phyloP scores from a whole-genome alignment of 768 basidiomycete genomes.

The Mycena epipterygia region DNA sequence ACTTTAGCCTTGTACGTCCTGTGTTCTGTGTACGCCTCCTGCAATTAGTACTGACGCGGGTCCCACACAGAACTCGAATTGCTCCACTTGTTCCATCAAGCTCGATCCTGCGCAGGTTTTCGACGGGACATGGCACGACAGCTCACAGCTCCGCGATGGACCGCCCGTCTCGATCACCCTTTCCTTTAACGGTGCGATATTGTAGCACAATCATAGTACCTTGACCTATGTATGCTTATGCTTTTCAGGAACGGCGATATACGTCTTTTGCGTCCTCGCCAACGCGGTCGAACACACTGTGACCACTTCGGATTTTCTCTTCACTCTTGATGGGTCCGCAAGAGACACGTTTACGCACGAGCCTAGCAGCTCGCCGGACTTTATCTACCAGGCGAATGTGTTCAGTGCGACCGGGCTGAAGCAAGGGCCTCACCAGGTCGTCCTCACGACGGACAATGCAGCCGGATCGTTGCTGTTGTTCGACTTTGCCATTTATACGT shows the following conservation, averaged over 20 bases:
- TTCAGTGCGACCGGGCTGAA: conserved; percentile 4
- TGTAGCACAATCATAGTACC: neutral
- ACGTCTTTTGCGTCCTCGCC: neutral
- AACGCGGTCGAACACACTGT: neutral
- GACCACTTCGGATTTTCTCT: neutral
- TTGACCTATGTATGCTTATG: neutral
- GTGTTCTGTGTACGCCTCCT: too few relatives aligned
- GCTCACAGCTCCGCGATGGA: conserved; percentile 15
- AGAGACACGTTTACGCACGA: neutral
- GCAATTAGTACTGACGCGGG: too few relatives aligned
- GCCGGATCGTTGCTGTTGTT: conserved; percentile 19
- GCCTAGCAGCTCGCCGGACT: conserved; percentile 10
- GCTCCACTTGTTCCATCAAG: neutral
- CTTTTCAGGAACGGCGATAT: neutral
- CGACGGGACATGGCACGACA: conserved; percentile 30
- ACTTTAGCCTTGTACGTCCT: conserved; percentile 8
- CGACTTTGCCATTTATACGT: conserved; percentile 27
- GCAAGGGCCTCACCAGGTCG: neutral
- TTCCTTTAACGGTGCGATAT: neutral
- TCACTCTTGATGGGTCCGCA: conserved; percentile 10
- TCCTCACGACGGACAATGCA: conserved; percentile 17
- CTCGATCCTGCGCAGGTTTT: conserved; percentile 12
- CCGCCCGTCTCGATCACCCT: conserved; percentile 3
- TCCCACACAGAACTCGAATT: conserved; percentile 13
- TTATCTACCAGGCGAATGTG: neutral